Evolutionary conservation across 345 rosid species (phyloP).

Genomic region (Euphorbia lathyris): DNA sequence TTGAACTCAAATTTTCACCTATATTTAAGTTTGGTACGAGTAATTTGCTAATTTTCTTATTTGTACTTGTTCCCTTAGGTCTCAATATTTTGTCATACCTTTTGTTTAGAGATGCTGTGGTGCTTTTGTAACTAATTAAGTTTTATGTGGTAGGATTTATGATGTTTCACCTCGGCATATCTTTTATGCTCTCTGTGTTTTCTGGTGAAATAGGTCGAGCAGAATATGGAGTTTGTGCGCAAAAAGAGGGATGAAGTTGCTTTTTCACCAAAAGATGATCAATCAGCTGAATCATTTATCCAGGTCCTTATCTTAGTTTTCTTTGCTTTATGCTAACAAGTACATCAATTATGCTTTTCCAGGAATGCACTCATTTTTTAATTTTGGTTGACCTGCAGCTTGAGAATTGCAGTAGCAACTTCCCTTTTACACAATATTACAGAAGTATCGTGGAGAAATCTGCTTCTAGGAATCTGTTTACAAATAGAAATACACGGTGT

Average conservation of each 20-base stretch:
- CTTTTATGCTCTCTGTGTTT: not conserved
- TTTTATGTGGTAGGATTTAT: not conserved
- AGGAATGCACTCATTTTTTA: conserved; percentile 13
- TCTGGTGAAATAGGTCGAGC: conserved; percentile 53
- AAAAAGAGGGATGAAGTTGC: conserved; percentile 81
- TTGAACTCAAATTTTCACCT: not conserved
- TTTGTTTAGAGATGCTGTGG: not conserved
- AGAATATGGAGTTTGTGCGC: conserved; percentile 64
- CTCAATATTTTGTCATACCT: not conserved
- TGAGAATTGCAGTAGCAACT: conserved; percentile 48
- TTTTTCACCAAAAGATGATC: conserved; percentile 85
- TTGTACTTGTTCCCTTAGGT: not conserved
- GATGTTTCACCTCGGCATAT: not conserved
- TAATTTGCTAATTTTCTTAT: not conserved
- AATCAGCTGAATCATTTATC: conserved; percentile 64
- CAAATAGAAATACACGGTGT: conserved; percentile 39
- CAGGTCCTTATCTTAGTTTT: conserved; percentile 37
- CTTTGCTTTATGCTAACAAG: not conserved
- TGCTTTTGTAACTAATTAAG: conserved; percentile 1
- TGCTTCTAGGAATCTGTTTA: conserved; percentile 37
- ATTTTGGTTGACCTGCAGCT: conserved; percentile 42
- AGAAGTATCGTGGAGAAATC: conserved; percentile 59
- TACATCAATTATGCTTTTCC: not conserved
- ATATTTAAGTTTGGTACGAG: not conserved
- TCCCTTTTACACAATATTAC: conserved; percentile 69